Percentiles rank a stretch among this genome's conserved stretches.
Evolutionary conservation across 805 yeast species (phyloP).

Genomic region (Monosporozyma aerobia): DNA sequence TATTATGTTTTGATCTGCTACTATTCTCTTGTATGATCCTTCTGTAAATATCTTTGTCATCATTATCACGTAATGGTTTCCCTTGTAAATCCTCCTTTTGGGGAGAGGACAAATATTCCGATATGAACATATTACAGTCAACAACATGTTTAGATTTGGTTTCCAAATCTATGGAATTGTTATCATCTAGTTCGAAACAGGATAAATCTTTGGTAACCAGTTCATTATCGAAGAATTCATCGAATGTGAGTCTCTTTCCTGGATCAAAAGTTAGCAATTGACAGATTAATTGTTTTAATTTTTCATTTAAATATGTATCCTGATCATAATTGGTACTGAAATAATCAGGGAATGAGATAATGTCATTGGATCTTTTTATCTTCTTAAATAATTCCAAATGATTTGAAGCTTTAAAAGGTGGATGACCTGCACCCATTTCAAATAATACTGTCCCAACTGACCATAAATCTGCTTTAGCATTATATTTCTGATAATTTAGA

Average conservation of each 20-base stretch:
- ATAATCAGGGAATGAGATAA: constrained; percentile 63
- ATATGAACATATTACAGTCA: constrained; percentile 65
- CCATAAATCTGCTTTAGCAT: constrained; percentile 97
- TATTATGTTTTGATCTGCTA: background rate
- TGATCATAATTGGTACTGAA: constrained; percentile 25
- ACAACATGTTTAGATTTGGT: constrained; percentile 56
- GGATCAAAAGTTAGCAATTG: constrained; percentile 77
- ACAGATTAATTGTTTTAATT: constrained; percentile 61
- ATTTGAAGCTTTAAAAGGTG: constrained; percentile 90
- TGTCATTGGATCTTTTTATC: constrained; percentile 74
- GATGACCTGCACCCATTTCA: constrained; percentile 94
- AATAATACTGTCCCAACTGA: constrained; percentile 94
- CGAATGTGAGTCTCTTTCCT: constrained; percentile 76
- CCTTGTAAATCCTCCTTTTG: constrained; percentile 7
- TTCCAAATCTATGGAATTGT: constrained; percentile 47
- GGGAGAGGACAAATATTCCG: constrained; percentile 55
- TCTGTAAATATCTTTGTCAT: background rate
- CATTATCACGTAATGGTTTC: background rate
- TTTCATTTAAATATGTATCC: constrained; percentile 42
- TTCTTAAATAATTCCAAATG: constrained; percentile 83
- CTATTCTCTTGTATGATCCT: background rate
- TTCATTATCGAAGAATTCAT: constrained; percentile 74
- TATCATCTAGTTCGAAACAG: constrained; percentile 27
- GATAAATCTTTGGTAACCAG: constrained; percentile 48
- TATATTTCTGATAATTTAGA: constrained; percentile 84